A percentile compares a stretch with the other conserved stretches of the same genome.
Evolutionary conservation across 2,329 filamentous ascomycete genomes (phyloP).

Genomic region (Fusarium luffae): DNA sequence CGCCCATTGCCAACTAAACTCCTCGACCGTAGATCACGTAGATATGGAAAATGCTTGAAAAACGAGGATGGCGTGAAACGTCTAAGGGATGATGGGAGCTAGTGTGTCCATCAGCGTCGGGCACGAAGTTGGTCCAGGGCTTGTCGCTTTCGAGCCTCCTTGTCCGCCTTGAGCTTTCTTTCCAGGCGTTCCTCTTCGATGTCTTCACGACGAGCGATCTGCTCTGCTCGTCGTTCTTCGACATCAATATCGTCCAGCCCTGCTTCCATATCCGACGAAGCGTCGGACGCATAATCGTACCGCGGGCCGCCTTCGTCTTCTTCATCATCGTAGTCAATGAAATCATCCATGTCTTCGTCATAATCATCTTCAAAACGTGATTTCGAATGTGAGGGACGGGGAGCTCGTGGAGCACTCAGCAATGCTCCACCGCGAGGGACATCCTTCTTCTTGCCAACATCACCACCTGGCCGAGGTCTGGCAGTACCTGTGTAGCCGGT

Average conservation of each 20-base stretch:
- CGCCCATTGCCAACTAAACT: constrained; percentile 34
- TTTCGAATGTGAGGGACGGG: constrained; percentile 47
- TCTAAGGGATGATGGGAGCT: neutral
- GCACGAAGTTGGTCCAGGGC: constrained; percentile 52
- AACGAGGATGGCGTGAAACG: neutral
- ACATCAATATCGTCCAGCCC: constrained; percentile 77
- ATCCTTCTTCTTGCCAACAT: constrained; percentile 49
- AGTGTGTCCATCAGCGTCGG: constrained; percentile 43
- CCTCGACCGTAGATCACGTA: constrained; percentile 36
- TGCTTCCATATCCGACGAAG: constrained; percentile 82
- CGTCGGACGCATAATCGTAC: constrained; percentile 71
- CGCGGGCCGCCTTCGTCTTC: constrained; percentile 57
- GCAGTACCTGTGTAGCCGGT: constrained; percentile 75
- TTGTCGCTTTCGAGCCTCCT: constrained; percentile 64
- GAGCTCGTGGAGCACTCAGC: constrained; percentile 48
- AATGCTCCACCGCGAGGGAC: constrained; percentile 55
- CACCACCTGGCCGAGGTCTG: constrained; percentile 62
- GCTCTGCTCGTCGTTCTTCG: constrained; percentile 73
- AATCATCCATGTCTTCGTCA: constrained; percentile 71
- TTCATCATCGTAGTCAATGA: constrained; percentile 71
- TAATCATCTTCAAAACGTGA: constrained; percentile 68
- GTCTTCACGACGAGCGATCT: constrained; percentile 74
- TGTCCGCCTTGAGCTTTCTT: constrained; percentile 69
- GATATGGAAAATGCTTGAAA: constrained; percentile 11
- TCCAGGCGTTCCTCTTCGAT: constrained; percentile 71